Evolutionary conservation across 73 alveolate genomes (phyloP).

Genomic region (Urostyla sp.): DNA sequence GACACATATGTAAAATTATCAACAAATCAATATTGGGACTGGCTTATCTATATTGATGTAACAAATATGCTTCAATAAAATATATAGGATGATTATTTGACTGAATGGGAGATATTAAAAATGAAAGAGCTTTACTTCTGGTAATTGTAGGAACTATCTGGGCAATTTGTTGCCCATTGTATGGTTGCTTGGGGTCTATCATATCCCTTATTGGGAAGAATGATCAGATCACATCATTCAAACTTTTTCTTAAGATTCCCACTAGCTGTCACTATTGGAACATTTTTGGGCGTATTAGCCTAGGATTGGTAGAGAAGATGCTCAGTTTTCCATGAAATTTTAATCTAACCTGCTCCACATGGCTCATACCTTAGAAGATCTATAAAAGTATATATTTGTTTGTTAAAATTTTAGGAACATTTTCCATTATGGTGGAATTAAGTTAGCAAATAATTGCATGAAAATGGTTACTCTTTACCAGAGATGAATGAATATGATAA

Average conservation of each 20-base stretch:
- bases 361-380: constrained; percentile 65
- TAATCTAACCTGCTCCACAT: constrained; percentile 73
- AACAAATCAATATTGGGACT: constrained; percentile 65
- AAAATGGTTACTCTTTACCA: constrained; percentile 60
- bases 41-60: constrained; percentile 68
- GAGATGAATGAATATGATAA: constrained; percentile 70
- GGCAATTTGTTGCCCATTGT: constrained; percentile 34
- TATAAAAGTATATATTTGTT: constrained; percentile 16
- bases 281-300: constrained; percentile 41
- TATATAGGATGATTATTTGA: constrained; percentile 49
- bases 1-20: constrained; percentile 54
- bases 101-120: constrained; percentile 65
- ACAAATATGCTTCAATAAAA: neutral
- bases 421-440: constrained; percentile 72
- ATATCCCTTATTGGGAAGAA: constrained; percentile 60
- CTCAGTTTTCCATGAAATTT: constrained; percentile 57
- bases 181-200: constrained; percentile 49
- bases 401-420: constrained; percentile 24
- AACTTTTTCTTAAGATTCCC: constrained; percentile 53
- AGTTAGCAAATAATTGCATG: constrained; percentile 43
- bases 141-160: constrained; percentile 43
- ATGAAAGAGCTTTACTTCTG: constrained; percentile 65
- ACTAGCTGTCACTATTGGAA: constrained; percentile 38
- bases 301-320: constrained; percentile 50
- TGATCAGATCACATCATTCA: neutral